Conservation (phyloP, 1,284 basidiomycete genomes). For the Ustilago hordei region DNA sequence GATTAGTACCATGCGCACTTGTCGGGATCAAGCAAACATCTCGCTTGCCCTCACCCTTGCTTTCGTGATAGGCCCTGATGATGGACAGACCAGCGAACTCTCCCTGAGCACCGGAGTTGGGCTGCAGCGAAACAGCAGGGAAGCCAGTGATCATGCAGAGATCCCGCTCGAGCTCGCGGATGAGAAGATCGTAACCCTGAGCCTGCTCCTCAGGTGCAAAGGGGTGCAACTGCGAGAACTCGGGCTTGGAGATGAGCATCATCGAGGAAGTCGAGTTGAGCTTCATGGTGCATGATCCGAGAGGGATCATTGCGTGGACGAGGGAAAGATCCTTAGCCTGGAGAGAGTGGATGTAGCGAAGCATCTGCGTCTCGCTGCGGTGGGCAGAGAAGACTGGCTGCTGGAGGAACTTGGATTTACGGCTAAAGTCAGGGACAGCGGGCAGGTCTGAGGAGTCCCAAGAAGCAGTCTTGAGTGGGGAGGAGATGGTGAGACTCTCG, state of each 20-base stretch:
- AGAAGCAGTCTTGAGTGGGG: constrained; percentile 28
- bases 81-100: constrained; percentile 94
- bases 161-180: constrained; percentile 90
- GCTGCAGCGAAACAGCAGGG: constrained; percentile 91
- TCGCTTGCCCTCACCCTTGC: constrained; percentile 84
- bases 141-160: constrained; percentile 95
- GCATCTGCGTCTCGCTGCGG: constrained; percentile 97
- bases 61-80: constrained; percentile 93
- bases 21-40: constrained; percentile 94
- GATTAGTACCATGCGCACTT: constrained; percentile 88
- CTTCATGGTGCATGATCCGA: constrained; percentile 78
- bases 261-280: constrained; percentile 78
- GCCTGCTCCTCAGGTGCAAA: constrained; percentile 92
- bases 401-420: constrained; percentile 81
- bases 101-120: constrained; percentile 95
- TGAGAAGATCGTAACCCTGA: constrained; percentile 84
- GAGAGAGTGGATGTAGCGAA: constrained; percentile 88
- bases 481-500: constrained; percentile 54
- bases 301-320: constrained; percentile 95
- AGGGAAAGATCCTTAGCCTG: constrained; percentile 95
- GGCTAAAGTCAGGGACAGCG: constrained; percentile 73
- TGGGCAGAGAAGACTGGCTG: constrained; percentile 90
- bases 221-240: constrained; percentile 89
- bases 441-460: constrained; percentile 41
- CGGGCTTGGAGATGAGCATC: constrained; percentile 93